These are phyloP conservation scores for Xylaria acuta DNA, from an alignment of 495 filamentous ascomycete genomes.

Conservation along the genomic window DNA sequence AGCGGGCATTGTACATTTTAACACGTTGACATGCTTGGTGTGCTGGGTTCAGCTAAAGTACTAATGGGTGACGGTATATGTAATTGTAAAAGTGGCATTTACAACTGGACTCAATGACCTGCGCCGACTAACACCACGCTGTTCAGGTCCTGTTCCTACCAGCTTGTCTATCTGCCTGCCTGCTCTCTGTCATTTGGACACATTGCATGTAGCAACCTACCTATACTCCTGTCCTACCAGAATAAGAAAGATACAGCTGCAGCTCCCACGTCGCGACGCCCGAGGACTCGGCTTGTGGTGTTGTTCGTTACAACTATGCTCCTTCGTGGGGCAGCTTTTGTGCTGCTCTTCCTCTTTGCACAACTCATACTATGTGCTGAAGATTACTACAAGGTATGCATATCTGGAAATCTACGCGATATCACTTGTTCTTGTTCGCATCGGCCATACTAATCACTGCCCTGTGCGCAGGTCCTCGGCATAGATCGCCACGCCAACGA, in stretches of 20 bases:
- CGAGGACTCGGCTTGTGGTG: neutral
- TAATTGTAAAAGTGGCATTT: conserved; percentile 5
- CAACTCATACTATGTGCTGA: conserved; percentile 59
- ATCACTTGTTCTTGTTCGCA: conserved; percentile 3
- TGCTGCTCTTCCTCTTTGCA: conserved; percentile 53
- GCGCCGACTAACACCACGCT: neutral
- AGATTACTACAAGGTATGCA: conserved; percentile 87
- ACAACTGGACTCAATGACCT: neutral
- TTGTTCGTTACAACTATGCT: conserved; percentile 40
- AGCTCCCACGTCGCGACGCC: neutral
- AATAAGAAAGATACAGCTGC: neutral
- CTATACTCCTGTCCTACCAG: neutral
- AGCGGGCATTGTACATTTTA: conserved; percentile 22
- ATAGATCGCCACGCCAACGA: conserved; percentile 83
- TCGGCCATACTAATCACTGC: conserved; percentile 9
- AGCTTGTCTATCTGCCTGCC: neutral
- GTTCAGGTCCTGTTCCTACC: neutral
- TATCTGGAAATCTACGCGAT: neutral
- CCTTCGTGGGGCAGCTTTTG: conserved; percentile 46
- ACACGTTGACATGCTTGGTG: conserved; percentile 19
- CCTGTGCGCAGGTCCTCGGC: conserved; percentile 69
- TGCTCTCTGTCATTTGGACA: neutral
- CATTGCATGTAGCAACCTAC: neutral
- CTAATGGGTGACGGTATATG: neutral
- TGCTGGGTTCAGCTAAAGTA: neutral